Evolutionary conservation across 2,329 filamentous ascomycete species (phyloP), one percentile per base, ranked within the genome.

Genomic region (Clonostachys solani): DNA sequence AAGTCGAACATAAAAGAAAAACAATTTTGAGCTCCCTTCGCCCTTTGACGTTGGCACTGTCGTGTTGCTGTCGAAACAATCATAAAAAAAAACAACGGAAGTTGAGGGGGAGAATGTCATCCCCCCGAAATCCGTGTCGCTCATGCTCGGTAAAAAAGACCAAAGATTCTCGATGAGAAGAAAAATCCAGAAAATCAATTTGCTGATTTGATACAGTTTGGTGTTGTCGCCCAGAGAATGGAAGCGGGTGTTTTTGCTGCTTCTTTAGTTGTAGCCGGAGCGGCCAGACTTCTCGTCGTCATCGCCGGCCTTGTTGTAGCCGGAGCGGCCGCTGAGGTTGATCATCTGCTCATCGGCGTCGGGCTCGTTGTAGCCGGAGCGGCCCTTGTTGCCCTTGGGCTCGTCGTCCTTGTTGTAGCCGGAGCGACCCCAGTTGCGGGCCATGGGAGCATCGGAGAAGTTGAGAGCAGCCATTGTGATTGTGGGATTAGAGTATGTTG

Each of bases 301-400:
- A 34, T 48, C 47, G 38, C 42, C 51, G 15, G 42, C 38, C 45
- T 40, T 38, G 42, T 47, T 36, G 35, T 46, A 33, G 41, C 40
- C 47, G 42, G 65, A 69, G 51, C 71, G 70, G 60, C 72, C 71
- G 49, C 66, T 63, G 60, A 65, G 62, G 45, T 44, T 42, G 46
- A 47, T 29, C 29, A 33, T 45, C 18, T 34, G 9, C 33, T 43
- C 40, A 34, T 37, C 44, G 16, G 44, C 38, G 47, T 66, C 65
- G 34, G 55, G 56, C 58, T 69, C 71, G 67, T 75, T 75, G 66
- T 74, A 74, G 52, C 72, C 72, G 45, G 65, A 69, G 51, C 72
- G 71, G 60, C 73, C 72, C 49, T 68, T 63, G 61, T 67, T 63
- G 46, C 48, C 49, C 45, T 62, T 62, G 48, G 65, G 62, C 44